Conservation (phyloP, 345 rosid species). For the Lenwebbia sp. region DNA sequence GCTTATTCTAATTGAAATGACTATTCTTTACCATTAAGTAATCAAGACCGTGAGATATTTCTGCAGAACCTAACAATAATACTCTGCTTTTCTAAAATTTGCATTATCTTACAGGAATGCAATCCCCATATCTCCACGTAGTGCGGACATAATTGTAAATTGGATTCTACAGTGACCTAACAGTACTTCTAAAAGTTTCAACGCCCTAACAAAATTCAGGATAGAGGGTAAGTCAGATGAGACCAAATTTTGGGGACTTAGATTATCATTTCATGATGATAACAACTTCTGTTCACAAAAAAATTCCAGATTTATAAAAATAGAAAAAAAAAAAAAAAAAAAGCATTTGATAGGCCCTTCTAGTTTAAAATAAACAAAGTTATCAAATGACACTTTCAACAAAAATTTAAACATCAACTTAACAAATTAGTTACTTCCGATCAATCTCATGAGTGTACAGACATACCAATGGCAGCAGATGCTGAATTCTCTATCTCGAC, state of each 20-base stretch:
- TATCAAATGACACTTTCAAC: not conserved
- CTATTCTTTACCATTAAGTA: not conserved
- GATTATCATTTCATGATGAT: not conserved
- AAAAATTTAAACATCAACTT: not conserved
- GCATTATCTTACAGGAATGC: not conserved
- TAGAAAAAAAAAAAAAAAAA: not conserved
- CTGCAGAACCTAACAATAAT: not conserved
- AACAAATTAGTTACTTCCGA: not conserved
- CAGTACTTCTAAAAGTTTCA: not conserved
- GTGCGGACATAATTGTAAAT: not conserved
- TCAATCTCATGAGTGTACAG: not conserved
- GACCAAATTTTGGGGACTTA: not conserved
- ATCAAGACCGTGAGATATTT: not conserved
- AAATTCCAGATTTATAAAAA: not conserved
- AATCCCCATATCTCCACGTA: not conserved
- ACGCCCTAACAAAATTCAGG: not conserved
- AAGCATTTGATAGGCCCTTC: not conserved
- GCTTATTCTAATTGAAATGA: not conserved
- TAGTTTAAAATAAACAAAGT: not conserved
- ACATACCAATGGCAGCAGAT: constrained; percentile 42
- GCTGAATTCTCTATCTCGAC: constrained; percentile 30
- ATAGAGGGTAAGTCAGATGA: not conserved
- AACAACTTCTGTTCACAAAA: not conserved
- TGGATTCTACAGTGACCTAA: not conserved
- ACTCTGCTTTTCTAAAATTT: not conserved